Percentiles rank a stretch among this genome's conserved stretches.
Conservation (phyloP, 495 filamentous ascomycete species). For the Amphirosellinia nigrospora region DNA sequence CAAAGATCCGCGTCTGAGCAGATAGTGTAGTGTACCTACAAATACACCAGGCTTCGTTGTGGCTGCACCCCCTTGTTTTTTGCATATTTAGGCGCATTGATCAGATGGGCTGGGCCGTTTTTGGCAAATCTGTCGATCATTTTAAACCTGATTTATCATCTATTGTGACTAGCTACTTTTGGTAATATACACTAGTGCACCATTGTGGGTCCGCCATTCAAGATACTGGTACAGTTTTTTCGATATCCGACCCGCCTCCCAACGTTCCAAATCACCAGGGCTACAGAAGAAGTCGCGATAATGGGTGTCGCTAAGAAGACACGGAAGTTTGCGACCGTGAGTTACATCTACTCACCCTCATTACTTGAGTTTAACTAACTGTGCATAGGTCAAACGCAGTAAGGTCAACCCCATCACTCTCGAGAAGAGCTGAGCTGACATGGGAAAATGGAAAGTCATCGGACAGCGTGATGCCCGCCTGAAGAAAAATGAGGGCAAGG, state of each 20-base stretch:
- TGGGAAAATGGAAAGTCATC: constrained; percentile 46
- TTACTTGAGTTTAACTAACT: constrained; percentile 12
- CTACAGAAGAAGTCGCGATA: constrained; percentile 44
- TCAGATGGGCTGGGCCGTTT: neutral
- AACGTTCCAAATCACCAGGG: neutral
- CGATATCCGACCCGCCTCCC: neutral
- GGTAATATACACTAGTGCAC: neutral
- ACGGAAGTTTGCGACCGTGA: constrained; percentile 60
- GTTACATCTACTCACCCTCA: constrained; percentile 40
- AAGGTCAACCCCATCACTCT: neutral
- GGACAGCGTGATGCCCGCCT: constrained; percentile 67
- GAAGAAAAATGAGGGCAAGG: constrained; percentile 59
- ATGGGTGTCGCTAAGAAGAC: constrained; percentile 72
- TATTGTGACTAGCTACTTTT: neutral
- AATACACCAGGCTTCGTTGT: neutral
- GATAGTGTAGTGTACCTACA: neutral
- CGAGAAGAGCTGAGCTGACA: constrained; percentile 8
- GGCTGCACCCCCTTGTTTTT: neutral
- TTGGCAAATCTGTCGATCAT: constrained; percentile 9
- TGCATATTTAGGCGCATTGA: constrained; percentile 20
- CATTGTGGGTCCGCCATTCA: neutral
- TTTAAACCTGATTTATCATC: neutral
- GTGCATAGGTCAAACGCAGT: constrained; percentile 25
- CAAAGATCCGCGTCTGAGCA: neutral
- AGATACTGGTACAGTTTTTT: constrained; percentile 13